Conservation (phyloP, 208 protist species). For the Crithidia brevicula region DNA sequence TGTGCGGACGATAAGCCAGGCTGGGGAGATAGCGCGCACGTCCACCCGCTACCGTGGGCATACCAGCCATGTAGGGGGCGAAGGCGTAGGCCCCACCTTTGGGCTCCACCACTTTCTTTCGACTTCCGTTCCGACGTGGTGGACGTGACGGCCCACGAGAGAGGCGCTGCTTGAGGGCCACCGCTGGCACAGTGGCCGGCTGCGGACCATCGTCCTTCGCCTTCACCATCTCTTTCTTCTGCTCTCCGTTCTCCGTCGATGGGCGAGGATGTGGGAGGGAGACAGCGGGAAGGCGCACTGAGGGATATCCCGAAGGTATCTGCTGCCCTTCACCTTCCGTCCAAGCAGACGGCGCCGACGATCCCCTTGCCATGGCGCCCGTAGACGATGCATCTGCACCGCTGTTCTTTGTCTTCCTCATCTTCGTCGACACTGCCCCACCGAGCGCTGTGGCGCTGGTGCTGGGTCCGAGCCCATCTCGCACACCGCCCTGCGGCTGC, state of each 20-base stretch:
- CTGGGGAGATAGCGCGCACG: not conserved
- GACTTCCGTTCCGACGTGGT: not conserved
- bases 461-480: not conserved
- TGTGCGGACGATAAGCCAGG: not conserved
- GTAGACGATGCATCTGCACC: not conserved
- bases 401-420: not conserved
- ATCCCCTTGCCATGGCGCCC: too few species aligned
- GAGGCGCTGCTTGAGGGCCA: not conserved
- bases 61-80: slow-evolving; percentile 16
- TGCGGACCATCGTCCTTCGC: too few species aligned
- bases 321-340: not conserved
- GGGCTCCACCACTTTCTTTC: not conserved
- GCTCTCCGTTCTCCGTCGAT: too few species aligned
- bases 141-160: not conserved
- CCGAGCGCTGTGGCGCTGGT: not conserved
- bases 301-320: too few species aligned
- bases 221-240: too few species aligned
- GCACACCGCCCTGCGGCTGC: not conserved
- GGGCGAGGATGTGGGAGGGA: too few species aligned
- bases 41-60: not conserved
- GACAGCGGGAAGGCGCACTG: too few species aligned
- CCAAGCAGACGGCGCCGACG: too few species aligned
- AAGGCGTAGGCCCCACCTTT: slow-evolving; percentile 8
- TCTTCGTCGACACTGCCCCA: not conserved
- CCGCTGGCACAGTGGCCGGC: too few species aligned